Base-by-base conservation (phyloP, 2,329 filamentous ascomycete genomes). In the Lasiodiplodia sp. region DNA sequence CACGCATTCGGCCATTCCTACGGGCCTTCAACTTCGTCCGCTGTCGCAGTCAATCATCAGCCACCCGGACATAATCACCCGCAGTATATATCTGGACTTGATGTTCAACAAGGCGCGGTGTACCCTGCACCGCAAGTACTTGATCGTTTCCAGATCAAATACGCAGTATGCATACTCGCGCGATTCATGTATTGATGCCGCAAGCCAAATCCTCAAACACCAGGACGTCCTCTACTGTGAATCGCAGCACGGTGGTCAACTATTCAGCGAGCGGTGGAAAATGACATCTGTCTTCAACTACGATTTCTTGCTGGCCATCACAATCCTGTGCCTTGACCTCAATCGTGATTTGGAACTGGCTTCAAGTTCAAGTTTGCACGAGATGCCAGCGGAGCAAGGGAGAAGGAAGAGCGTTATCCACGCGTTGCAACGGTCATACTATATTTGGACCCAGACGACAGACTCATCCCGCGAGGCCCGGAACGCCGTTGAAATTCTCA, bases 271-370 rank as follows among this genome's bases (percentile, higher is more conserved):
- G 47, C 78, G 76, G 49, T 85, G 81, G 81, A 82, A 83, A 55
- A 69, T 84, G 18, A 79, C 79, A 11, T 81, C 81, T 2, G 70
- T 84, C 3, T 77, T 82, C 62, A 79, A 78, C 3, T 80, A 84
- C 66, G 83, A 84, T 69, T 85, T 85, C 60, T 74, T 86, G 8
- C 77, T 85, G 2, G 84, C 83, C 1, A 81, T 82, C 53, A 84
- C 83, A 69, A 78, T 86, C 23, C 72, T 86, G 4, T 81, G 82
- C 51, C 75, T 84, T 2, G 83, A 85, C 67, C 74, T 83, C 18
- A 76, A 79, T 52, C 21, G 31, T 34, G 55, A n/a, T 8, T 6
- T 57, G 28, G 55, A 57, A 38, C 18, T 57, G 6, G 55, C 55
- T 21, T n/a, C 31, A 11, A 38, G 12, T 4, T 57, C 55, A 2